Evolutionary conservation across 768 basidiomycete species (phyloP), one percentile per base, ranked within the genome.

Genomic region (Daedalea quercina): DNA sequence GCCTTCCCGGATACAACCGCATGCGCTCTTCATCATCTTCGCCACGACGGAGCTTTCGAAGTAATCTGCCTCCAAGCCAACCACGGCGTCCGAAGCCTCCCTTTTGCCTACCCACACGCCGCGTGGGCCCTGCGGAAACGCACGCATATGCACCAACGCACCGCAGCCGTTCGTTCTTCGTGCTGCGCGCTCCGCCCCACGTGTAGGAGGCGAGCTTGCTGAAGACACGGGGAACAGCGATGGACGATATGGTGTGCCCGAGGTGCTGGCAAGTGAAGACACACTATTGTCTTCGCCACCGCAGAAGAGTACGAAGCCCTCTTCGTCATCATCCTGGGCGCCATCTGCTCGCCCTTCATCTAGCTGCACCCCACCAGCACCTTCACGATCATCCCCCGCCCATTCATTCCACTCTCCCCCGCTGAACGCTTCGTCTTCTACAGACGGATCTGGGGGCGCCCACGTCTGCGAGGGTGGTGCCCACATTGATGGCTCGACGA

Each of bases 1-100:
- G 4, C 83, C 84, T 64, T 86, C 83, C 31, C 81, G 75, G 35
- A 81, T 64, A 59, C 85, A 88, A 13, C 85, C 84, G 57, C 85
- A 87, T 2, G 78, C 68, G 55, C 76, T 80, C 55, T 70, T 71
- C 52, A 77, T 69, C 64, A 79, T 76, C 64, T 75, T 75, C 35
- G 76, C 73, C 17, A 76, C 69, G 13, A 73, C 68, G 12, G 69
- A 57, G 31, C 74, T 67, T 57, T 81, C 79, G 63, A 86, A 83
- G 65, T 87, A 87, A 11, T 65, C 66, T 4, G 78, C 59, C 53
- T 84, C 79, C 59, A 88, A 70, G 2, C 72, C 69, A 11, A 83
- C 74, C 26, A 88, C 79, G 15, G 71, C 68, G n/a, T 72, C 70
- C 0, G 80, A 68, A 1, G 84, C 81, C 13, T 73, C 64, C 8